phyloP scores from a whole-genome alignment of 1,284 basidiomycete genomes.

The Sanghuangporus baumii region DNA sequence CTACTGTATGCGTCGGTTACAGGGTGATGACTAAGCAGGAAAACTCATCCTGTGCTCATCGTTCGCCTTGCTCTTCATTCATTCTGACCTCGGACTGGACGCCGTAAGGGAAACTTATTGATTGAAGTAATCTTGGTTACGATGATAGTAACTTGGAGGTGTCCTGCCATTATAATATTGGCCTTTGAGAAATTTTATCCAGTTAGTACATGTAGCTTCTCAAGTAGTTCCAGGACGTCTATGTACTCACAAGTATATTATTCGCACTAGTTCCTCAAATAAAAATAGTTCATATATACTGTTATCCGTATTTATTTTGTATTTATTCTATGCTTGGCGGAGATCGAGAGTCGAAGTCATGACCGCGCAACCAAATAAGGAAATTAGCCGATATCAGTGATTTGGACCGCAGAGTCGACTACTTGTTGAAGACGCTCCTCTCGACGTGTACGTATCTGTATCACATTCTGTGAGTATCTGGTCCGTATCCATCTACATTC shows the following conservation, averaged over 20 bases:
- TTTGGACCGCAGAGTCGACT: not conserved
- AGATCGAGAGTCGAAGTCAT: not conserved
- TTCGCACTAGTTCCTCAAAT: no score
- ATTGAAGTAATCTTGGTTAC: no score
- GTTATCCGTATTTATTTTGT: no score
- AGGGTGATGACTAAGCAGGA: not conserved
- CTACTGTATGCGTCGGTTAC: not conserved
- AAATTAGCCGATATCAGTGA: not conserved
- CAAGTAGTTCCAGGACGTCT: no score
- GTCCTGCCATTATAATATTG: no score
- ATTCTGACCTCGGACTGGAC: no score
- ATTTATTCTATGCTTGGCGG: not conserved
- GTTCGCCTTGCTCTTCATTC: not conserved
- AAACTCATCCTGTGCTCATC: not conserved
- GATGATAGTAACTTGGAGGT: no score
- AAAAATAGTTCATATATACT: no score
- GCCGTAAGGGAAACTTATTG: no score
- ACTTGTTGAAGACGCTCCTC: conserved; percentile 3
- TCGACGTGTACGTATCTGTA: conserved; percentile 5
- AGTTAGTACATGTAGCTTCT: no score
- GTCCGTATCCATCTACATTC: not conserved
- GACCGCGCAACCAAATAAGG: not conserved
- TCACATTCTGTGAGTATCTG: not conserved
- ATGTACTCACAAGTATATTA: no score
- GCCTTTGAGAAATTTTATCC: no score